phyloP scores from a whole-genome alignment of 495 filamentous ascomycete species.

The Lophiostoma macrostomum region DNA sequence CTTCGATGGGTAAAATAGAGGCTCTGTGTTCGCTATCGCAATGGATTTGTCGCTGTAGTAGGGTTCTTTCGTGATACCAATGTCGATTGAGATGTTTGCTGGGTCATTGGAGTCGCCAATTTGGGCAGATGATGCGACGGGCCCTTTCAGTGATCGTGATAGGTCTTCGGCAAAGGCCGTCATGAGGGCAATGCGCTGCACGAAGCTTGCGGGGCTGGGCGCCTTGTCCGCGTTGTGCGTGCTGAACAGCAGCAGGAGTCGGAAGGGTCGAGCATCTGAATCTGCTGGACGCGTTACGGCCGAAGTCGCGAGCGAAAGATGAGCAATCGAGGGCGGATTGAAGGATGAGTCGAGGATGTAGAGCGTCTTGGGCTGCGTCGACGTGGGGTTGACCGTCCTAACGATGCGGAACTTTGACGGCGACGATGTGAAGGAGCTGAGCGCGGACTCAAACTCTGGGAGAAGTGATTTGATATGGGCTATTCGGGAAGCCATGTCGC shows the following conservation, averaged over 20 bases:
- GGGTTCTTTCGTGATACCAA: slow-evolving; percentile 76
- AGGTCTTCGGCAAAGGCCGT: slow-evolving; percentile 70
- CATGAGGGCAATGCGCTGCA: slow-evolving; percentile 85
- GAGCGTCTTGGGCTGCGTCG: slow-evolving; percentile 48
- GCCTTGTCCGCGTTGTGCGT: slow-evolving; percentile 94
- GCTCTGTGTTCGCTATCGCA: slow-evolving; percentile 54
- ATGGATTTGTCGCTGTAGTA: slow-evolving; percentile 81
- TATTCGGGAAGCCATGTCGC: slow-evolving; percentile 23
- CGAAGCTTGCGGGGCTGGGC: slow-evolving; percentile 75
- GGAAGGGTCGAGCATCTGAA: slow-evolving; percentile 38
- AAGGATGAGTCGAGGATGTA: slow-evolving; percentile 93
- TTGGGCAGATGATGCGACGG: slow-evolving; percentile 6
- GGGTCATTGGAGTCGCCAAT: background rate
- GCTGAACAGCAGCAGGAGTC: slow-evolving; percentile 77
- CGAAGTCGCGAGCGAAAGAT: slow-evolving; percentile 69
- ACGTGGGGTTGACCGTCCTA: slow-evolving; percentile 48
- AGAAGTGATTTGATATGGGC: slow-evolving; percentile 22
- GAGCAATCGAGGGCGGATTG: slow-evolving; percentile 87
- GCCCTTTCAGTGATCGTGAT: slow-evolving; percentile 9
- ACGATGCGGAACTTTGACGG: slow-evolving; percentile 57
- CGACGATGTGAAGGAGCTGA: slow-evolving; percentile 58
- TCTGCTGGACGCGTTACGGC: slow-evolving; percentile 50
- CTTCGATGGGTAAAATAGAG: slow-evolving; percentile 49
- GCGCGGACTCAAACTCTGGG: slow-evolving; percentile 40
- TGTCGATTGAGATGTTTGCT: slow-evolving; percentile 54